Percentiles rank a stretch among this genome's conserved stretches.
phyloP scores from a whole-genome alignment of 179 eudicot species.

The Pouteria campechiana region DNA sequence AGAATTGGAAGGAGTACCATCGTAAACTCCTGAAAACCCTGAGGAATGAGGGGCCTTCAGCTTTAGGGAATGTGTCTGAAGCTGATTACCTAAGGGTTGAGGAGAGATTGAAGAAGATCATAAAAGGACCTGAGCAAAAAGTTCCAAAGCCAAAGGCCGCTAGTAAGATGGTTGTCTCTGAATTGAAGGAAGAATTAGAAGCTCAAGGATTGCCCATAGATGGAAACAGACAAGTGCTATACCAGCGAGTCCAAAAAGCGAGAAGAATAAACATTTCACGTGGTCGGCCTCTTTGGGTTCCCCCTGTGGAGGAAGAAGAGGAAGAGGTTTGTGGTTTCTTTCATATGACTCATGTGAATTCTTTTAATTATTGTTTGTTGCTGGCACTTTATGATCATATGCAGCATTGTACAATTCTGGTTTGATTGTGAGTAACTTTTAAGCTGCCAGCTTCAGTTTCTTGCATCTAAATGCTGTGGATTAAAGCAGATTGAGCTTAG shows the following conservation, averaged over 20 bases:
- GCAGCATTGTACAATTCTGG: background rate
- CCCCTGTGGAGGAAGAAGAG: conserved; percentile 89
- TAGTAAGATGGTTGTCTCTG: conserved; percentile 93
- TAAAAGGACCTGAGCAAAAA: conserved; percentile 77
- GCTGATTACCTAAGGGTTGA: conserved; percentile 71
- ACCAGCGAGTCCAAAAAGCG: conserved; percentile 97
- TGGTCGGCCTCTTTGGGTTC: conserved; percentile 97
- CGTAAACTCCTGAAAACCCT: conserved; percentile 62
- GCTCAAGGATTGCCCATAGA: conserved; percentile 95
- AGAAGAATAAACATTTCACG: conserved; percentile 95
- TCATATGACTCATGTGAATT: no score
- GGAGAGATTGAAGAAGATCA: conserved; percentile 72
- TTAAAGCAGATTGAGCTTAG: no score
- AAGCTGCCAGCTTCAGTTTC: no score
- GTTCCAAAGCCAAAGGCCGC: conserved; percentile 92
- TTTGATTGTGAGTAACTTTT: no score
- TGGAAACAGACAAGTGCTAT: conserved; percentile 92
- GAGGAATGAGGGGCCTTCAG: conserved; percentile 66
- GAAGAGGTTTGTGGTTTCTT: no score
- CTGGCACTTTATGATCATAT: background rate
- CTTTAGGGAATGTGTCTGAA: conserved; percentile 64
- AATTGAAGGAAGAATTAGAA: conserved; percentile 88
- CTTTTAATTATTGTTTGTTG: background rate
- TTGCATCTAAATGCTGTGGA: no score
- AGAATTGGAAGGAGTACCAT: conserved; percentile 63